A percentile compares a stretch with the other conserved stretches of the same genome.
phyloP scores from a whole-genome alignment of 768 basidiomycete genomes.

The Astraeus odoratus region DNA sequence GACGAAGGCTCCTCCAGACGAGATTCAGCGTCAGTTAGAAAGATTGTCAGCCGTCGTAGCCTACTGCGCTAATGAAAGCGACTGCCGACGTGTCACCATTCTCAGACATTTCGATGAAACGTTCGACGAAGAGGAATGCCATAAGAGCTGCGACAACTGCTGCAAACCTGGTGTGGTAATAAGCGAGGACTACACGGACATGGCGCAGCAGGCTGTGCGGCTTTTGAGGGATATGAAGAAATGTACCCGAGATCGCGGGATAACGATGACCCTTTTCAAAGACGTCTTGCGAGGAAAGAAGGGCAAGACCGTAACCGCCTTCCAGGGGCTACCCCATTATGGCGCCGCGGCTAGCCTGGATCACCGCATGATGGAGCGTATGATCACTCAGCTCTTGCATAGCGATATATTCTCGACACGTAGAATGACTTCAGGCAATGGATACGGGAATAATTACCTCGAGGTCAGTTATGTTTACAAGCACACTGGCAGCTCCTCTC shows the following conservation, averaged over 20 bases:
- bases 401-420: constrained; percentile 43
- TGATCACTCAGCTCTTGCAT: constrained; percentile 51
- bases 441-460: constrained; percentile 48
- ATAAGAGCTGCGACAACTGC: constrained; percentile 81
- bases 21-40: constrained; percentile 60
- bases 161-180: constrained; percentile 38
- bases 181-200: constrained; percentile 52
- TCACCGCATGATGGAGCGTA: constrained; percentile 53
- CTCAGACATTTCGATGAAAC: constrained; percentile 83
- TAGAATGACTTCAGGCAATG: constrained; percentile 40
- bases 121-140: constrained; percentile 64
- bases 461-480: constrained; percentile 29
- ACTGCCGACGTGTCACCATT: constrained; percentile 84
- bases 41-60: constrained; percentile 64
- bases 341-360: constrained; percentile 48
- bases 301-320: constrained; percentile 32
- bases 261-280: constrained; percentile 56
- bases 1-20: constrained; percentile 36
- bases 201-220: constrained; percentile 48
- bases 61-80: constrained; percentile 74
- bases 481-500: not conserved
- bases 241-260: constrained; percentile 34
- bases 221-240: constrained; percentile 44
- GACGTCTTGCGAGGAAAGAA: constrained; percentile 64
- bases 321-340: constrained; percentile 42